These are phyloP conservation scores for Blastocystis sp. DNA, from an alignment of 352 stramenopile genomes.

Conservation along the genomic window DNA sequence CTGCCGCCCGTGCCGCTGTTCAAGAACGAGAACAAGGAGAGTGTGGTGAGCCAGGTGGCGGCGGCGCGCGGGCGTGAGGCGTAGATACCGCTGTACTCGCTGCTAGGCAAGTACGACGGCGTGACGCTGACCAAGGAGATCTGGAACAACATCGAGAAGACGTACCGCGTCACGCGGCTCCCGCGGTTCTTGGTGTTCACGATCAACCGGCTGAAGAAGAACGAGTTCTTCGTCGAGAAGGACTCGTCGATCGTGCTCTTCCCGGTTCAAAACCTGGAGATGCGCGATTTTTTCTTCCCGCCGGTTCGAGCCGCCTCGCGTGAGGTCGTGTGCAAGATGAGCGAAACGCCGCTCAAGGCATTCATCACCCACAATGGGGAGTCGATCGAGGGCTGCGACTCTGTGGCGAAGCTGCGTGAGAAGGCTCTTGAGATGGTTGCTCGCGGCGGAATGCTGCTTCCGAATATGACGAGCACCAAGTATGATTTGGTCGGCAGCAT, in stretches of 20 bases:
- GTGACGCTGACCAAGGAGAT: constrained; percentile 74
- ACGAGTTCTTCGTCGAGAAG: constrained; percentile 97
- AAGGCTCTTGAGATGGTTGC: constrained; percentile 49
- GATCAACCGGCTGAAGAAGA: constrained; percentile 92
- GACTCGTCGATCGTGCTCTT: constrained; percentile 99
- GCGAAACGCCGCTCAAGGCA: neutral
- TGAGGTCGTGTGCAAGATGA: constrained; percentile 28
- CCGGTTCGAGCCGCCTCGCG: neutral
- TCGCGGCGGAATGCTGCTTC: constrained; percentile 41
- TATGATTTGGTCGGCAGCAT: constrained; percentile 97
- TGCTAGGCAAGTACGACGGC: constrained; percentile 95
- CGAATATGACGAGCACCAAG: constrained; percentile 75
- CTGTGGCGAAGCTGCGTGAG: neutral
- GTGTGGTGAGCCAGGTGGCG: constrained; percentile 9
- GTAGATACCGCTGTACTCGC: constrained; percentile 89
- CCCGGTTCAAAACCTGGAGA: constrained; percentile 95
- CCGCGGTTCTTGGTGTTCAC: constrained; percentile 93
- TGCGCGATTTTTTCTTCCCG: constrained; percentile 82
- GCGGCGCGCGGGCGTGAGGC: neutral
- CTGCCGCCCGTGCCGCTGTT: constrained; percentile 95
- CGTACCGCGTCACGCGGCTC: constrained; percentile 86
- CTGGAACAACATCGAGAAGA: constrained; percentile 80
- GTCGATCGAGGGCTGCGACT: neutral
- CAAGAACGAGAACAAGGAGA: constrained; percentile 85
- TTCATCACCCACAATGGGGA: constrained; percentile 53